These are phyloP conservation scores for Saccharomyces pastorianus DNA, from an alignment of 1,139 yeast genomes.

Conservation along the genomic window DNA sequence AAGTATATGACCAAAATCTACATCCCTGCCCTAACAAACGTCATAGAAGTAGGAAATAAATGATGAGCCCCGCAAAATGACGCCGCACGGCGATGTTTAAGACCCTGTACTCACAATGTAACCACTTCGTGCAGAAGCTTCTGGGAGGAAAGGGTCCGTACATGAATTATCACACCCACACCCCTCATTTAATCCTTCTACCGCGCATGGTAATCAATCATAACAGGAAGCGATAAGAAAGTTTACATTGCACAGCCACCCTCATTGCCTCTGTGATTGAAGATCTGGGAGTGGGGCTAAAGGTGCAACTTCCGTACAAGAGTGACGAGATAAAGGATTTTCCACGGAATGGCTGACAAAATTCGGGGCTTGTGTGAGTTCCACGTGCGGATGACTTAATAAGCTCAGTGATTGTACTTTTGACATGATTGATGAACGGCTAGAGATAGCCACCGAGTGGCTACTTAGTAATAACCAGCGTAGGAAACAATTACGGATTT, in stretches of 20 bases:
- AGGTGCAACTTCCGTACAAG: neutral
- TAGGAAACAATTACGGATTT: neutral
- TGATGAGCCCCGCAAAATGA: neutral
- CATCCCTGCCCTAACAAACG: neutral
- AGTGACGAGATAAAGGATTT: neutral
- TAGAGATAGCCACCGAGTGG: neutral
- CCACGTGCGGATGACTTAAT: neutral
- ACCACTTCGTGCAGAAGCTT: neutral
- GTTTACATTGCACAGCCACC: neutral
- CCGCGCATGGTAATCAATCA: neutral
- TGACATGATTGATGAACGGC: neutral
- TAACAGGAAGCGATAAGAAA: neutral
- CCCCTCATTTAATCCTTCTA: neutral
- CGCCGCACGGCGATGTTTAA: neutral
- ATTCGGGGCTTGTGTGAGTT: neutral
- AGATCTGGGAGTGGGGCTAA: neutral
- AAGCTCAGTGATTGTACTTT: neutral
- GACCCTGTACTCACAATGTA: neutral
- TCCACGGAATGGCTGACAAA: neutral
- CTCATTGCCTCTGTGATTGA: neutral
- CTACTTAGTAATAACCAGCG: neutral
- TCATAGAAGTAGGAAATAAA: neutral
- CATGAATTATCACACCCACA: neutral
- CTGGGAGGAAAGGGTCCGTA: neutral
- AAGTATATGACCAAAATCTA: neutral